Base-by-base conservation (phyloP, 1,139 yeast genomes). In the Nakaseomyces uthaithaninus region DNA sequence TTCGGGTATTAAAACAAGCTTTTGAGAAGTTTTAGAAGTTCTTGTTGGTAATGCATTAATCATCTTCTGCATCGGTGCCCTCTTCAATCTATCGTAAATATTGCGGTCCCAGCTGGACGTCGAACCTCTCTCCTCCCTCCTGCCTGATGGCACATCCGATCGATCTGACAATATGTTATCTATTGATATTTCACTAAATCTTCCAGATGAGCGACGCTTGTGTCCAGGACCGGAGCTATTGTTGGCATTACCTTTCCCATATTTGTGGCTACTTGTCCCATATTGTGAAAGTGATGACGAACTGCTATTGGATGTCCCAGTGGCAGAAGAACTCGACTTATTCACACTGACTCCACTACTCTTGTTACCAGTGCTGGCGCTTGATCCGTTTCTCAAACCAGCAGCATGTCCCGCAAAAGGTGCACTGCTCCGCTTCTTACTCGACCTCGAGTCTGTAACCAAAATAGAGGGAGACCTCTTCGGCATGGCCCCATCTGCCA, bases 401-500 rank as follows among this genome's bases (percentile, higher is more conserved):
- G 35, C 35, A 12, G 65, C 65, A 47, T 57, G 61, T 12, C 70
- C 69, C 3, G 93, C 95, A 71, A 87, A 87, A 3, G 96, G 95
- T 0, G 96, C 95, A 43, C 85, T 65, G 14, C 77, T 67, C 9
- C 82, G 75, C 43, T 72, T 71, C 17, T 72, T 71, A 39, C 75
- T 71, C 40, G 77, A 74, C 47, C 97, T 69, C 3, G 83, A 76
- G 63, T 89, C 97, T 0, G 96, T 89, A 27, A 89, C 97, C 42
- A 89, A 68, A 56, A 89, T 89, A 1, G 95, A 85, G 5, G 97
- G 96, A 20, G 95, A 83, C 52, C 96, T 66, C 36, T 54, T 54
- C 1, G 63, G 50, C 54, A 57, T 46, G n/a, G 37, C 30, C 27
- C 36, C 36, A 11, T 31, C 35, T 5, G 23, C 23, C 15, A 16